Evolutionary conservation across 202 grass and related monocot genomes (phyloP).

Genomic region (Setaria italica): DNA sequence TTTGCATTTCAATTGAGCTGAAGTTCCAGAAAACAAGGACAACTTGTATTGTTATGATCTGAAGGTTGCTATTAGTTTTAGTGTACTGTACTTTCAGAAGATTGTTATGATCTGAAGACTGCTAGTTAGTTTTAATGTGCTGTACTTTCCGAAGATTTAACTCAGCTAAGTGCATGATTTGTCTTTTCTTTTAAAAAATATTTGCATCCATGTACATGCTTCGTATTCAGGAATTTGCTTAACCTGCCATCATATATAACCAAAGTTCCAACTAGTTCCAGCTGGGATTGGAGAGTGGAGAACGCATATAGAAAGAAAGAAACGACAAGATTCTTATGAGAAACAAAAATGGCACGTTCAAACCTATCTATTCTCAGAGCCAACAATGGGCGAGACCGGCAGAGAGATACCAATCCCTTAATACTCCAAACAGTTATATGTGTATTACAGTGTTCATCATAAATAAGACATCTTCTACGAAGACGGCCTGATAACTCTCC

Average conservation of each 20-base stretch:
- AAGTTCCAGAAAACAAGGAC: neutral
- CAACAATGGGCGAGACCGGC: neutral
- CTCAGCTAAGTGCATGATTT: neutral
- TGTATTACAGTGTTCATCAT: constrained; percentile 34
- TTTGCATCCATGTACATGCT: neutral
- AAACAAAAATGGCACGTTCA: neutral
- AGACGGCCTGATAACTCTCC: constrained; percentile 3
- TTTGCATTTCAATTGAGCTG: too few species aligned
- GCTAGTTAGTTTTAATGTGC: neutral
- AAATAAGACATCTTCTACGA: constrained; percentile 11
- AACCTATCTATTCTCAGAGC: neutral
- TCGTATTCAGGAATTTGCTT: neutral
- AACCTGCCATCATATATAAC: neutral
- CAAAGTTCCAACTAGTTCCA: neutral
- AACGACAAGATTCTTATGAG: neutral
- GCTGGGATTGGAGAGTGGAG: neutral
- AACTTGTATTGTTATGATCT: neutral
- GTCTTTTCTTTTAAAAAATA: neutral
- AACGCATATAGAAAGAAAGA: neutral
- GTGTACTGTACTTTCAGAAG: neutral
- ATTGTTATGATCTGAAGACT: neutral
- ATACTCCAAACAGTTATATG: neutral
- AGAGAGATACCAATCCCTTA: neutral
- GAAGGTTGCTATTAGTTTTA: neutral
- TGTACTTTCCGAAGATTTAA: neutral